Base-by-base conservation (phyloP, 371 early-diverging fungal species). In the Rhizomucor miehei region DNA sequence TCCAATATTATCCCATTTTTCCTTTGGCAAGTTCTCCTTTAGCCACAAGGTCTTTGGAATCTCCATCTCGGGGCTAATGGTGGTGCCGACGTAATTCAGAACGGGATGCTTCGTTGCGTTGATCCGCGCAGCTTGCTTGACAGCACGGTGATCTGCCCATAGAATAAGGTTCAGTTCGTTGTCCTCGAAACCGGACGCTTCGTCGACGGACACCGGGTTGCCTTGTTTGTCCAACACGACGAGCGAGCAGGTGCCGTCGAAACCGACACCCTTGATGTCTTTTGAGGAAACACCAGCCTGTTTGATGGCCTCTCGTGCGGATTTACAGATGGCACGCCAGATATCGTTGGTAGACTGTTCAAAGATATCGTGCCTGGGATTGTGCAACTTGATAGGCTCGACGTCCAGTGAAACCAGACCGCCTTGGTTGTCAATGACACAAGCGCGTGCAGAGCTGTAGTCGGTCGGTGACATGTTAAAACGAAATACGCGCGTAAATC, bases 101-200 rank as follows among this genome's bases (percentile, higher is more conserved):
- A 88, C 81, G 3, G 63, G 49, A 50, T 83, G 83, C 19, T 68
- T 61, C 1, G 86, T 86, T 8, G 72, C 77, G 45, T 85, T 84
- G 63, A 90, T 84, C 16, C 75, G 71, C 6, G 68, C 66, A 39
- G 91, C 88, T 61, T 89, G 85, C 0, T 76, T 74, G 9, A 71
- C 69, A 2, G 89, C 86, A 5, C 91, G 74, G 57, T 89, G 89
- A 63, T 90, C 89, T 53, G 85, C 84, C 91, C 91, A 90, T 59
- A 90, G 67, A 44, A 89, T 85, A 36, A 89, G 69, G 47, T 90
- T 86, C 39, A 66, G 65, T 12, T 68, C 50, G 39, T 80, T 51
- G 36, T 80, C 68, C 23, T 65, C 57, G 53, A 74, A 77, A 0
- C 52, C 55, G 37, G 71, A 72, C 0, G 25, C 60, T 8, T 69